These are phyloP conservation scores for Ophiobolus disseminans DNA, from an alignment of 2,329 filamentous ascomycete species.

Conservation along the genomic window DNA sequence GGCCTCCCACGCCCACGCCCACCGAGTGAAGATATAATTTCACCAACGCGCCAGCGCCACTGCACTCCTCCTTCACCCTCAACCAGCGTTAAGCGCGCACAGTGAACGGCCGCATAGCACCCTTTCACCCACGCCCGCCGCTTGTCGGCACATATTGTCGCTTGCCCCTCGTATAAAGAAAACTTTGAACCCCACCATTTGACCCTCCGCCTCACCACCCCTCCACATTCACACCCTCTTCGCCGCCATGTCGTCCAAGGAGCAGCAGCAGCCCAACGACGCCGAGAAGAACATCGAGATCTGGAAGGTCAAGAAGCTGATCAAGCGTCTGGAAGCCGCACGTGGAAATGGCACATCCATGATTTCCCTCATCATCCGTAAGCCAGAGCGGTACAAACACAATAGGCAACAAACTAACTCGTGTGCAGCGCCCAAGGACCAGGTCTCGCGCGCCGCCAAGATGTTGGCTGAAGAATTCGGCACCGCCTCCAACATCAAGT, in stretches of 20 bases:
- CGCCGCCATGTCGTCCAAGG: constrained; percentile 47
- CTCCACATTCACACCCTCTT: too few species aligned
- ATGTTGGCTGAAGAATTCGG: constrained; percentile 99
- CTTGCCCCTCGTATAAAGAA: constrained; percentile 27
- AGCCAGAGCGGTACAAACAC: constrained; percentile 47
- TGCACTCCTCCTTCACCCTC: neutral
- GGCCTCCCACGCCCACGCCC: neutral
- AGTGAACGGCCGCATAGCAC: constrained; percentile 13
- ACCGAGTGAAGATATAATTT: constrained; percentile 16
- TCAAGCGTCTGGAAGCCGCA: constrained; percentile 96
- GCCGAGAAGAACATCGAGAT: constrained; percentile 96
- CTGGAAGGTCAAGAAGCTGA: constrained; percentile 99
- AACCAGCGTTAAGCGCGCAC: constrained; percentile 6
- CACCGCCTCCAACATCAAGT: constrained; percentile 99
- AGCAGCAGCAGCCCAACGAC: constrained; percentile 73
- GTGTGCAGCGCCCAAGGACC: constrained; percentile 86
- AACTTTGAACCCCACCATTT: constrained; percentile 25
- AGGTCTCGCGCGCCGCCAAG: constrained; percentile 93
- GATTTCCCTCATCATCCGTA: constrained; percentile 99
- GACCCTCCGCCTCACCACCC: constrained; percentile 10
- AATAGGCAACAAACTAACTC: constrained; percentile 26
- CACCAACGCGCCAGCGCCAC: constrained; percentile 7
- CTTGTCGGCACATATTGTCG: constrained; percentile 22
- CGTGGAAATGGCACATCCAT: constrained; percentile 99
- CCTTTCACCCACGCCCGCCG: constrained; percentile 17